phyloP scores from a whole-genome alignment of 2,329 filamentous ascomycete genomes.

The Cryphonectria nitschkei region DNA sequence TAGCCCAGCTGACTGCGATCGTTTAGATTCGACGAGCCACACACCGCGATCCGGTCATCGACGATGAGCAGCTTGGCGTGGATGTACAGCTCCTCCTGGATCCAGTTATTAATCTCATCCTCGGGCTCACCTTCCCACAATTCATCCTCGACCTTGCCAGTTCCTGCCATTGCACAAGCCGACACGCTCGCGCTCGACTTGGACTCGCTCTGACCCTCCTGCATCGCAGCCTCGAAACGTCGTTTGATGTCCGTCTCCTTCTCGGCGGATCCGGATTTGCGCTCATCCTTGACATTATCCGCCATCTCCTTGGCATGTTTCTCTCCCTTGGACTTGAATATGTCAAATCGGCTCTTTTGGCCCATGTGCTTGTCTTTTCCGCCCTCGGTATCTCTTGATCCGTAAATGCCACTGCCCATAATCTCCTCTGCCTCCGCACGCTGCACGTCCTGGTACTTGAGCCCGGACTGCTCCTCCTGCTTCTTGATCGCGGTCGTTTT shows the following conservation, averaged over 20 bases:
- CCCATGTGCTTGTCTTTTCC: conserved; percentile 56
- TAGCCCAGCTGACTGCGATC: conserved; percentile 85
- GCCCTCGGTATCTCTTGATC: conserved; percentile 49
- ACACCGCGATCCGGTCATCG: conserved; percentile 84
- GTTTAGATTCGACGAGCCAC: conserved; percentile 88
- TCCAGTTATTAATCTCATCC: conserved; percentile 82
- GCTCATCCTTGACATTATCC: conserved; percentile 40
- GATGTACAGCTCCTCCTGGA: conserved; percentile 95
- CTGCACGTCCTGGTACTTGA: conserved; percentile 85
- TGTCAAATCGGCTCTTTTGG: conserved; percentile 38
- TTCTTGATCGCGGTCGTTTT: conserved; percentile 73
- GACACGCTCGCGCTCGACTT: conserved; percentile 61
- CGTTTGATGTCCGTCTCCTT: conserved; percentile 52
- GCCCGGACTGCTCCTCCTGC: conserved; percentile 78
- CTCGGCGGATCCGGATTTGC: conserved; percentile 44
- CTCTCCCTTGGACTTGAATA: conserved; percentile 35
- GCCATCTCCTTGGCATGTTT: conserved; percentile 39
- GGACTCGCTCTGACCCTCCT: conserved; percentile 40
- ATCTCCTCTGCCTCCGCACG: conserved; percentile 87
- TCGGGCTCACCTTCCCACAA: conserved; percentile 75
- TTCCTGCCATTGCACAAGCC: conserved; percentile 78
- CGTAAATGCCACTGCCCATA: conserved; percentile 77
- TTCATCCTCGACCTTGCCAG: conserved; percentile 66
- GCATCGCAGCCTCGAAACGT: conserved; percentile 55
- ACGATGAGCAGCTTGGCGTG: conserved; percentile 90